Base-by-base conservation (phyloP, 495 filamentous ascomycete genomes). In the Ascodesmis nigricans region DNA sequence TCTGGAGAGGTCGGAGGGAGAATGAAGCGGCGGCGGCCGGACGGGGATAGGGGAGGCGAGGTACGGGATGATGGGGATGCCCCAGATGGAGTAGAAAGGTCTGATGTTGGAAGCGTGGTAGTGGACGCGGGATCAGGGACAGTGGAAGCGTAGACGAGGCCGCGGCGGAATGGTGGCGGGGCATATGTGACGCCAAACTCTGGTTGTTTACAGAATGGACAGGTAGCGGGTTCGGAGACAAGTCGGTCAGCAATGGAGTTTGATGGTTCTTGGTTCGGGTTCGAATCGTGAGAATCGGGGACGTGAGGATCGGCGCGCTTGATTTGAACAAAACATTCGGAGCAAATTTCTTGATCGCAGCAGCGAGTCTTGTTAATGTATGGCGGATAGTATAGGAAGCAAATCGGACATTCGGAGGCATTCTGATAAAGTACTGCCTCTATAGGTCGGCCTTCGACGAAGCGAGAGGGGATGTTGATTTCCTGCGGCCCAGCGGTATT, bases 321-420 rank as follows among this genome's bases (percentile, higher is more conserved):
- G 52, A 97, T 97, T 52, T 97, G 87, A 5, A 97, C 90, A 46
- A 97, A 97, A 53, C 87, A 97, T 58, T 97, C 87, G 29, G 87
- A 95, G 59, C 87, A 97, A 37, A 97, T 95, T 4, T 80, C 65
- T 51, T 97, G 87, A 47, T 91, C 84, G 53, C 87, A 97, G 51
- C 87, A 97, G 43, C 87, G 62, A 2, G 87, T 95, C 30, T 74
- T 76, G 53, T 97, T 95, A n/a, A 95, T 60, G 50, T 90, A 91
- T 1, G 84, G 83, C 2, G 87, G 87, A 45, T 92, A 97, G 50
- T 81, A 84, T 17, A 97, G 58, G 52, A 93, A 90, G 58, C 87
- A 97, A 35, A 97, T 91, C 14, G 90, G 84, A 50, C 87, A 97
- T 57, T 97, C 87, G 24, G 62, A 59, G 11, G 78, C 71, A 45